Evolutionary conservation across 371 early-diverging fungal genomes (phyloP).

Genomic region (Haplosporangium sp.): DNA sequence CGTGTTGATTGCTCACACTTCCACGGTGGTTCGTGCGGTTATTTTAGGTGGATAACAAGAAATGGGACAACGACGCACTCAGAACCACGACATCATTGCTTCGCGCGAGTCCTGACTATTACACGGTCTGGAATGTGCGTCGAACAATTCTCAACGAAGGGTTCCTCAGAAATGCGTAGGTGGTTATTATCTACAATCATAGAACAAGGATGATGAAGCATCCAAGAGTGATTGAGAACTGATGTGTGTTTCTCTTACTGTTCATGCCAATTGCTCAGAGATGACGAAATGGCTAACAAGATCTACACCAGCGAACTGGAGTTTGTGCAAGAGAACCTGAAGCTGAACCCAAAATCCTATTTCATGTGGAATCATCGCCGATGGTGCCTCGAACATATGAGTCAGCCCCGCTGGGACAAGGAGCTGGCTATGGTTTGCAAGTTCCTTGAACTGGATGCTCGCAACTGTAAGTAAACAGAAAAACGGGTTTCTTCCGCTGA

Average conservation of each 20-base stretch:
- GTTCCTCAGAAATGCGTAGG: constrained; percentile 54
- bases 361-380: constrained; percentile 96
- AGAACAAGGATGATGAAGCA: too few relatives aligned
- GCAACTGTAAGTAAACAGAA: constrained; percentile 83
- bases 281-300: constrained; percentile 50
- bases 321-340: constrained; percentile 72
- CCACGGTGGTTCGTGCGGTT: background rate
- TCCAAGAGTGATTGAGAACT: too few relatives aligned
- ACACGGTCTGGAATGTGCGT: constrained; percentile 93
- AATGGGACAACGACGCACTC: constrained; percentile 66
- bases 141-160: constrained; percentile 69
- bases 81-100: constrained; percentile 77
- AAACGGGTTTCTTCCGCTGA: background rate
- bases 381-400: constrained; percentile 86
- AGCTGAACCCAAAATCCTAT: constrained; percentile 87
- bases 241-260: background rate
- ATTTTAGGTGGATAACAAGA: constrained; percentile 40
- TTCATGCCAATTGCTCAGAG: constrained; percentile 20
- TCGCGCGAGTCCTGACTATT: constrained; percentile 85
- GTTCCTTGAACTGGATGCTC: constrained; percentile 86
- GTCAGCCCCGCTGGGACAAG: constrained; percentile 78
- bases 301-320: constrained; percentile 68
- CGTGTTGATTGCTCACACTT: background rate
- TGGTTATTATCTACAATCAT: too few relatives aligned
- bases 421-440: constrained; percentile 82